Base-by-base conservation (phyloP, 345 rosid species). In the Eucalyptus pauciflora region DNA sequence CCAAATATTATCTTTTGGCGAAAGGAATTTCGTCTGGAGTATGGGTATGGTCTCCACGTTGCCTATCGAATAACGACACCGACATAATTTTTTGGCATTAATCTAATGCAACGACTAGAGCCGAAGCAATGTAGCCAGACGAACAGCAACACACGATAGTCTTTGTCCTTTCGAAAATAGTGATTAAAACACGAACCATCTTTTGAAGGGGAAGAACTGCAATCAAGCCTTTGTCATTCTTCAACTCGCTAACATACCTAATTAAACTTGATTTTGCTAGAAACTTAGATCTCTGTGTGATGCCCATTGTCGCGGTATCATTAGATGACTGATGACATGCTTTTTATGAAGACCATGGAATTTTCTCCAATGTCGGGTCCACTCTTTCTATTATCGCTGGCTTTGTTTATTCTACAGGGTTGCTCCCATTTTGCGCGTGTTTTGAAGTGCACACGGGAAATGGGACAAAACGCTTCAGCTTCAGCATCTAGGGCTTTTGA, bases 171-270 rank as follows among this genome's bases (percentile, higher is more conserved):
- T 27, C 13, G 15, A 62, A 29, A 62, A 29, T 0, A 12, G 69
- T 6, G 31, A 62, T 24, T 0, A 24, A 58, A 58, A 10, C 64
- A 58, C 13, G 0, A 10, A 58, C n/a, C 12, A 0, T 2, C 6
- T 58, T 58, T 24, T 25, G 7, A 58, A 25, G 0, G 13, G 64
- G n/a, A 22, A 54, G 9, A 54, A 0, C 27, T 60, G 67, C 67
- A 12, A 60, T 25, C 67, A 25, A 60, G 14, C 31, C 69, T 10
- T 62, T 29, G 31, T 62, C 16, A 62, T 6, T 62, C 31, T 27
- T 60, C 0, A 13, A 0, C 69, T 62, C 33, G 2, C 31, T 27
- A 1, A 13, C 13, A 62, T 29, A 29, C 69, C 69, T 27, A 27
- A 60, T 60, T 60, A 6, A 27, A 27, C 33, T 13, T 62, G 31